A percentile compares a stretch with the other conserved stretches of the same genome.
Evolutionary conservation across 2,329 filamentous ascomycete genomes (phyloP).

Genomic region (Beauveria varroae): DNA sequence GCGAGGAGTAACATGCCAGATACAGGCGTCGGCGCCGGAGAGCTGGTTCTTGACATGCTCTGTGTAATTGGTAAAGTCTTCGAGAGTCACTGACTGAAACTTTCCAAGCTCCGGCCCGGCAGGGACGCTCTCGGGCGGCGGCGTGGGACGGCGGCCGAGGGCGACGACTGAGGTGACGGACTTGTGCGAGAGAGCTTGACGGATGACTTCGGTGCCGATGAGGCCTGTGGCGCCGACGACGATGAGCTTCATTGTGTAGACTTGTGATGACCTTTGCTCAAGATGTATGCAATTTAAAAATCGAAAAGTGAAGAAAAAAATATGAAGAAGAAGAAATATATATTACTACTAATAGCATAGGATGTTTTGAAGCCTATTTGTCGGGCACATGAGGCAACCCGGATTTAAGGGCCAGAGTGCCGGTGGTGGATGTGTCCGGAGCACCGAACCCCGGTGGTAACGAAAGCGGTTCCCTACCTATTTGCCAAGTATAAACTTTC

Average conservation of each 20-base stretch:
- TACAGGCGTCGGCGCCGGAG: conserved; percentile 33
- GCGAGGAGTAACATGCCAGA: conserved; percentile 27
- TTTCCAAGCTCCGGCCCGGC: conserved; percentile 25
- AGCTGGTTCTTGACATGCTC: conserved; percentile 32
- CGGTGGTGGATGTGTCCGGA: neutral
- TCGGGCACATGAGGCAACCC: neutral
- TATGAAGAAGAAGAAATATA: neutral
- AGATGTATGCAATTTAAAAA: neutral
- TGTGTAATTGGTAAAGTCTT: conserved; percentile 34
- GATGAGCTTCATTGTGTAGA: conserved; percentile 35
- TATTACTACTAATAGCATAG: too few species aligned
- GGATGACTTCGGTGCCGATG: conserved; percentile 35
- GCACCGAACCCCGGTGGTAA: neutral
- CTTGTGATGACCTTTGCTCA: neutral
- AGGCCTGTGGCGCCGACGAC: conserved; percentile 35
- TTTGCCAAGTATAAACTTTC: too few species aligned
- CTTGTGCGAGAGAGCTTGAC: conserved; percentile 30
- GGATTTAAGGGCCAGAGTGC: neutral
- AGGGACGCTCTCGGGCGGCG: conserved; percentile 16
- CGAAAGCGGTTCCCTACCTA: neutral
- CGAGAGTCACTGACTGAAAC: conserved; percentile 30
- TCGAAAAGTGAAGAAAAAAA: neutral
- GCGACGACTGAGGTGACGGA: conserved; percentile 33
- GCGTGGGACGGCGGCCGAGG: conserved; percentile 30
- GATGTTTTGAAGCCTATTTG: neutral